A percentile compares a stretch with the other conserved stretches of the same genome.
Evolutionary conservation across 306 rosid species (phyloP).

Genomic region (Quercus cerris): DNA sequence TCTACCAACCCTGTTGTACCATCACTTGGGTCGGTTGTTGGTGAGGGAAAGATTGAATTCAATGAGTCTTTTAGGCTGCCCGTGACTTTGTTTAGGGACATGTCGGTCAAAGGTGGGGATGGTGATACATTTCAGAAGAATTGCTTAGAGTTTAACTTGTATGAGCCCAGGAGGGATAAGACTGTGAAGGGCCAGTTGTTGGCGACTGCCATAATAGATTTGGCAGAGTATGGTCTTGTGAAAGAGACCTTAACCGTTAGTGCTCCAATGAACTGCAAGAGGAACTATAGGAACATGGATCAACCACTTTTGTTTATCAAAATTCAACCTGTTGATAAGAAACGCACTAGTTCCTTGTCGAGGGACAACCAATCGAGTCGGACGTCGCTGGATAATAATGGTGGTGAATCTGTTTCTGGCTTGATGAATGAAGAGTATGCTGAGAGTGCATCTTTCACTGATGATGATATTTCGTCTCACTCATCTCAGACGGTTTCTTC

Average conservation of each 20-base stretch:
- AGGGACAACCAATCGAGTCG: constrained; percentile 51
- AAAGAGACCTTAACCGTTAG: constrained; percentile 53
- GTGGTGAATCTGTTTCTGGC: constrained; percentile 63
- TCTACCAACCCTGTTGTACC: constrained; percentile 72
- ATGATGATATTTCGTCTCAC: constrained; percentile 90
- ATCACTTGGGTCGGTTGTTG: constrained; percentile 52
- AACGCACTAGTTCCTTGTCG: constrained; percentile 33
- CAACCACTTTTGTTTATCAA: constrained; percentile 64
- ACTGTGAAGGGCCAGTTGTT: constrained; percentile 75
- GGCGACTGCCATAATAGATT: constrained; percentile 75
- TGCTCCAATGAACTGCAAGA: constrained; percentile 68
- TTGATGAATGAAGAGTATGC: constrained; percentile 66
- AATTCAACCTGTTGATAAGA: constrained; percentile 67
- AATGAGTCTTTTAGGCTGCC: constrained; percentile 74
- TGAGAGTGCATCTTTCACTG: constrained; percentile 67
- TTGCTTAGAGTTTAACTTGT: constrained; percentile 74
- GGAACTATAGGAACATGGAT: constrained; percentile 75
- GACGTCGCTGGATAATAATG: constrained; percentile 38
- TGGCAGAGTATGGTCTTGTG: constrained; percentile 79
- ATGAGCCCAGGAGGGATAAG: constrained; percentile 84
- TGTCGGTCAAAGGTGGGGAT: constrained; percentile 63
- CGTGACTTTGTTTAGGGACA: constrained; percentile 64
- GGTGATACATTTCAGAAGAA: constrained; percentile 69
- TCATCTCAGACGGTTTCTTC: constrained; percentile 61
- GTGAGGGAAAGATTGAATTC: constrained; percentile 83